Base-by-base conservation (phyloP, 1,139 yeast genomes). In the Debaryomycetaceae sp. region DNA sequence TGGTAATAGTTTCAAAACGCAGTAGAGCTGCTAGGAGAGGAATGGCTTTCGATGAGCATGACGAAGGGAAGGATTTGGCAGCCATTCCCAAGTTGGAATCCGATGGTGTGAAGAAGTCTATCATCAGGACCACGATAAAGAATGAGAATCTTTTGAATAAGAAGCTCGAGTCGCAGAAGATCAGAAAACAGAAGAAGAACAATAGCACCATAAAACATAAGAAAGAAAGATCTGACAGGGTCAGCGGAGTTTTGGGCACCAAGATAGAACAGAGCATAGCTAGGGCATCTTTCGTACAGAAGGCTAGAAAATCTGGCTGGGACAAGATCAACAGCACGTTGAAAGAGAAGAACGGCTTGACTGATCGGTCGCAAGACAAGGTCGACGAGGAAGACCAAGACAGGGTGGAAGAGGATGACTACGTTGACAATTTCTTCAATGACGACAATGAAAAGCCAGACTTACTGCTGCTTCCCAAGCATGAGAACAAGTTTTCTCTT, bases 11-110 rank as follows among this genome's bases (percentile, higher is more conserved):
- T 31, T 83, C 89, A 9, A 85, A 83, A 52, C 82, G 77, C 51
- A 83, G 90, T 40, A 78, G 93, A 68, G 90, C 90, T 5, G 91
- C 93, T 4, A 80, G 91, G 66, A 75, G 89, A 60, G 85, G 84
- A 4, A 73, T 70, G 44, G 63, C 68, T 34, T 70, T 64, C 11
- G 64, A 63, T 17, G 73, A 65, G 17, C 65, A 68, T 6, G 58
- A 56, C 6, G 85, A 80, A 51, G 75, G 76, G 9, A 76, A 72
- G 50, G 73, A 76, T 17, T 68, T 85, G 40, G 68, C 72, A 24
- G 60, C 65, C 22, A 60, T 83, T 22, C 84, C 88, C 34, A 78
- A 85, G 60, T 68, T 74, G 7, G 84, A 81, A 48, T 72, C 73
- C 42, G 76, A 81, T 27, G 86, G 81, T 48, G 70, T 82, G 22